These are phyloP conservation scores for Tulasnella calospora DNA, from an alignment of 768 basidiomycete species.

Conservation along the genomic window DNA sequence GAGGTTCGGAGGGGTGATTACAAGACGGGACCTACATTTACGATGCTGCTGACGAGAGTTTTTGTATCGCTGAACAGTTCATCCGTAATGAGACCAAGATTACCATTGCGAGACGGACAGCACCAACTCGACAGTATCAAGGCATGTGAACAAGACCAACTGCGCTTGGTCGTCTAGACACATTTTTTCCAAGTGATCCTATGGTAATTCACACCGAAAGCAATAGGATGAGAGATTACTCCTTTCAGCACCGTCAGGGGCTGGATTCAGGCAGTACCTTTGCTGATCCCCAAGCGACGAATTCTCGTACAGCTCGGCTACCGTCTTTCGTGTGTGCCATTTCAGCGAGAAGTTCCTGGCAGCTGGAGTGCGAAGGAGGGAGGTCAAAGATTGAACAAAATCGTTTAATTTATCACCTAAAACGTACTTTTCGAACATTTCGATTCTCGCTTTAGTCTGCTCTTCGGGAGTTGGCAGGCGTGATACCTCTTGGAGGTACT, in stretches of 20 bases:
- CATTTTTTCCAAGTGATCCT: slow-evolving; percentile 89
- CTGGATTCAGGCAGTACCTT: slow-evolving; percentile 53
- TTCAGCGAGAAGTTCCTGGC: slow-evolving; percentile 80
- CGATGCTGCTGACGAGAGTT: slow-evolving; percentile 71
- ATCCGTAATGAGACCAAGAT: not conserved
- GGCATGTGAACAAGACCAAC: slow-evolving; percentile 79
- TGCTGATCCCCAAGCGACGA: slow-evolving; percentile 74
- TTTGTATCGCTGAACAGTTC: slow-evolving; percentile 71
- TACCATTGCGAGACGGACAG: not conserved
- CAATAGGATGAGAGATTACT: not conserved
- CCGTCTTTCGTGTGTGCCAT: slow-evolving; percentile 94
- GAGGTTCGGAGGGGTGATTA: not conserved
- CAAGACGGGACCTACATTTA: slow-evolving; percentile 37
- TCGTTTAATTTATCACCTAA: not conserved
- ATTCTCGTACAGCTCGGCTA: slow-evolving; percentile 76
- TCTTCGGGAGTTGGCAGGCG: slow-evolving; percentile 34
- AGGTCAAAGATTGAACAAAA: not conserved
- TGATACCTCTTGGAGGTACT: slow-evolving; percentile 68
- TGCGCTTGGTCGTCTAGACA: slow-evolving; percentile 87
- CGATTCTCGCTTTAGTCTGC: slow-evolving; percentile 50
- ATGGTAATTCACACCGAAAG: not conserved
- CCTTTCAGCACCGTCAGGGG: no score
- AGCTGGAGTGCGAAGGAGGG: slow-evolving; percentile 43
- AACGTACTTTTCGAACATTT: slow-evolving; percentile 73
- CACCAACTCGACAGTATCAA: slow-evolving; percentile 85